phyloP scores from a whole-genome alignment of 805 yeast genomes.

The Candida bentonensis region DNA sequence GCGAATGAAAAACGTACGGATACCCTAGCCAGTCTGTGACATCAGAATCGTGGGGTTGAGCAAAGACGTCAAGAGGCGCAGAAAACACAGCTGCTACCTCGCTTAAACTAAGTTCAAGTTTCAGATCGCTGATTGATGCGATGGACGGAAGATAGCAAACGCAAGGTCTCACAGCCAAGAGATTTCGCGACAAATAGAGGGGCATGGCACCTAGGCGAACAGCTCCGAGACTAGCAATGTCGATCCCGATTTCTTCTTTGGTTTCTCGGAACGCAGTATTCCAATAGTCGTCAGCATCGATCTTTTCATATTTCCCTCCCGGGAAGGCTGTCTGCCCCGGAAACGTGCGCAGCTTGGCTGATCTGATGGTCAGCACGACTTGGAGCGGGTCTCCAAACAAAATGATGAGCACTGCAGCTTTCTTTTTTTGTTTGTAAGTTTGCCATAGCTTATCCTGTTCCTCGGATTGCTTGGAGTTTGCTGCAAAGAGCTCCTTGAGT shows the following conservation, averaged over 20 bases:
- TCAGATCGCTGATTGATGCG: not conserved
- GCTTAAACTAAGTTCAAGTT: constrained; percentile 5
- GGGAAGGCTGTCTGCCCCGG: constrained; percentile 79
- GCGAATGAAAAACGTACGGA: not conserved
- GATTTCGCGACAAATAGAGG: constrained; percentile 57
- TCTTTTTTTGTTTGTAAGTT: constrained; percentile 39
- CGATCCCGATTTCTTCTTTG: constrained; percentile 67
- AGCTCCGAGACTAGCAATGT: constrained; percentile 35
- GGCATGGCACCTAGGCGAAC: constrained; percentile 50
- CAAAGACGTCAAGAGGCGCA: constrained; percentile 4
- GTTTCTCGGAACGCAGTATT: constrained; percentile 62
- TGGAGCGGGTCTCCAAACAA: constrained; percentile 65
- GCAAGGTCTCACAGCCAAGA: constrained; percentile 65
- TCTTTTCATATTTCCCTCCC: constrained; percentile 69
- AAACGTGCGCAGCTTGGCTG: constrained; percentile 48
- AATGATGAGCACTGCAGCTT: constrained; percentile 60
- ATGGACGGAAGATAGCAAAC: constrained; percentile 24
- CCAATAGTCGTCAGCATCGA: constrained; percentile 39
- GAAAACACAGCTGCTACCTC: constrained; percentile 10
- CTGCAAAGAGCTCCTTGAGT: not conserved
- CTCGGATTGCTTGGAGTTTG: not conserved
- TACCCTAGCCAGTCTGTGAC: not conserved
- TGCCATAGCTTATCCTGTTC: constrained; percentile 24
- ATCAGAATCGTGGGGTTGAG: not conserved
- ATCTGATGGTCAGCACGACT: constrained; percentile 59